Percentiles rank a stretch among this genome's conserved stretches.
Evolutionary conservation across 1,284 basidiomycete species (phyloP).

Genomic region (Apiotrichum porosum): DNA sequence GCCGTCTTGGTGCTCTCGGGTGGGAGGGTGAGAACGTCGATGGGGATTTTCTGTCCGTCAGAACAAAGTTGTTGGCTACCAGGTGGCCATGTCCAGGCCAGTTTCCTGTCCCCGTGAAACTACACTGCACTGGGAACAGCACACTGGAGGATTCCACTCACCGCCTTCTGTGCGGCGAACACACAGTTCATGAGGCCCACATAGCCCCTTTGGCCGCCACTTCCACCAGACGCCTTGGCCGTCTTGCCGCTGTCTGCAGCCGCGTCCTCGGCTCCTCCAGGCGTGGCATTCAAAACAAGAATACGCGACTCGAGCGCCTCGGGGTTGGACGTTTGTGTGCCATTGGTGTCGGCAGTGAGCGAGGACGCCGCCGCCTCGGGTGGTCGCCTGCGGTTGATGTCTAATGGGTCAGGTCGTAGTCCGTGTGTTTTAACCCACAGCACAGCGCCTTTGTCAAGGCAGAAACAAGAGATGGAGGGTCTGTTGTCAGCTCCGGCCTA

Average conservation of each 20-base stretch:
- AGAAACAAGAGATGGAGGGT: conserved; percentile 68
- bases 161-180: conserved; percentile 96
- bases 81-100: too few relatives aligned
- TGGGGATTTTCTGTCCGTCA: conserved; percentile 72
- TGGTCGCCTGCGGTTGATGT: conserved; percentile 72
- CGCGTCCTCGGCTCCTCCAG: conserved; percentile 39
- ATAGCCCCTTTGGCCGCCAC: conserved; percentile 41
- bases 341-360: conserved; percentile 11
- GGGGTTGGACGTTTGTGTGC: conserved; percentile 15
- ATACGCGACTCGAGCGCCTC: conserved; percentile 68
- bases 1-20: conserved; percentile 64
- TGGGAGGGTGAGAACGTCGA: conserved; percentile 91
- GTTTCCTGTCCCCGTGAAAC: too few relatives aligned
- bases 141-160: conserved; percentile 52
- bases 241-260: conserved; percentile 48
- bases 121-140: neutral
- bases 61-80: too few relatives aligned
- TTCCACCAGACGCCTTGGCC: conserved; percentile 25
- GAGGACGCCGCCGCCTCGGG: conserved; percentile 37
- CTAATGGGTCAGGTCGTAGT: conserved; percentile 50
- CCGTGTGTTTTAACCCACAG: conserved; percentile 55
- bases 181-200: conserved; percentile 99
- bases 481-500: conserved; percentile 16
- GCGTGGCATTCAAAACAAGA: conserved; percentile 85
- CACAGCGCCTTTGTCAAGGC: conserved; percentile 85